Base-by-base conservation (phyloP, 148 eudicot species). In the Selenicereus undatus region DNA sequence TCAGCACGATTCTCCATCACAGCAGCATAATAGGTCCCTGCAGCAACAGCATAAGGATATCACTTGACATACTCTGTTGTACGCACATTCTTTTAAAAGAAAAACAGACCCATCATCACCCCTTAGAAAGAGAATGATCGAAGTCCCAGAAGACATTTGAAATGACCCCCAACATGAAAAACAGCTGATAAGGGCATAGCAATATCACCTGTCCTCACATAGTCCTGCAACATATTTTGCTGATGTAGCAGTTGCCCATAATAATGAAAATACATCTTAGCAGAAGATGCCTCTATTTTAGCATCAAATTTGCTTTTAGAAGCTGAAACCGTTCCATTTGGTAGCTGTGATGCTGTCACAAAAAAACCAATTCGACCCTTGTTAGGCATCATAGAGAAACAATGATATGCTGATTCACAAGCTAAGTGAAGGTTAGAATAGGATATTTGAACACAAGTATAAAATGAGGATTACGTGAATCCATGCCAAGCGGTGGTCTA, bases 201-300 rank as follows among this genome's bases (percentile, higher is more conserved):
- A 62, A 82, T 79, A 83, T 81, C 80, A 96, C 99, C 98, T 92
- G 99, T 96, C 88, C 99, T 92, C 89, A 96, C 98, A 76, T 92
- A 96, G 82, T 96, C 99, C 88, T 96, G 99, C 88, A 96, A 52
- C 99, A 96, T 96, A 87, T 96, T 93, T 86, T 96, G 98, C 85
- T 96, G 99, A 87, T 96, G 99, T 43, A 96, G 87, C 82, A 96
- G 85, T 73, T 96, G 99, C 74, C 98, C 98, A 66, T 96, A 96
- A 87, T 96, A 96, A 82, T 92, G 99, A 71, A 96, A 96, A 76
- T 96, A 93, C 97, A 96, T 92, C 83, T 96, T 93, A 22, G 99
- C 95, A 66, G 99, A 96, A 79, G 99, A 89, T 66, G 91, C 86
- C 84, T 93, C 99, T 80, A 94, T 93, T 86, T 93, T 96, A 68